These are phyloP conservation scores for Amphirosellinia nigrospora DNA, from an alignment of 495 filamentous ascomycete species.

Conservation along the genomic window DNA sequence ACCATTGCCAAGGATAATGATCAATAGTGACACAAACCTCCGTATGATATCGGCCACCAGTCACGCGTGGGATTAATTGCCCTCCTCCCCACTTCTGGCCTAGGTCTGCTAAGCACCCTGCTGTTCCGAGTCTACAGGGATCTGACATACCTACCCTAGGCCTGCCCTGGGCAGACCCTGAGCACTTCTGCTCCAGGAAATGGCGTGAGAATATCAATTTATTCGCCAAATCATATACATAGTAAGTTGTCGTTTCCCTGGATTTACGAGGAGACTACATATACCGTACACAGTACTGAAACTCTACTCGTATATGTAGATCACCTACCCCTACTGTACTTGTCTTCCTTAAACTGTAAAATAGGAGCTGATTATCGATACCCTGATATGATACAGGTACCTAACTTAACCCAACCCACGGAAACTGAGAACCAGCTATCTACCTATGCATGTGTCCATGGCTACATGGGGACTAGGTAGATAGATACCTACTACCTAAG, in stretches of 20 bases:
- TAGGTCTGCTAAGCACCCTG: background rate
- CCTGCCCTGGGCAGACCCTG: too few relatives aligned
- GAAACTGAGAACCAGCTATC: background rate
- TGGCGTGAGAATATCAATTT: constrained; percentile 13
- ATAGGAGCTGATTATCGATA: background rate
- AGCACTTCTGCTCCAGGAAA: background rate
- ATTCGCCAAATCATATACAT: background rate
- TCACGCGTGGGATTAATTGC: background rate
- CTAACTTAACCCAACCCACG: background rate
- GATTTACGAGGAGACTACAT: background rate
- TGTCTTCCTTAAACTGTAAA: background rate
- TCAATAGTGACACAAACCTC: too few relatives aligned
- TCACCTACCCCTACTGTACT: background rate
- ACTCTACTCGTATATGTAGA: background rate
- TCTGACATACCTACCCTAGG: background rate
- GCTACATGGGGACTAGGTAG: too few relatives aligned
- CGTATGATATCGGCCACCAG: constrained; percentile 6
- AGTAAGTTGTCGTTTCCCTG: constrained; percentile 12
- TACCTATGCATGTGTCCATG: too few relatives aligned
- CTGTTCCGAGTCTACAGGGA: background rate
- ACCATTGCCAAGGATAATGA: too few relatives aligned
- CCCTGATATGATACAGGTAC: background rate
- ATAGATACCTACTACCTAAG: too few relatives aligned
- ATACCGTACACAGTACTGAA: background rate
- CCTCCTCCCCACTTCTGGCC: background rate